phyloP scores from a whole-genome alignment of 2,329 filamentous ascomycete genomes.

The Parascedosporium putredinis region DNA sequence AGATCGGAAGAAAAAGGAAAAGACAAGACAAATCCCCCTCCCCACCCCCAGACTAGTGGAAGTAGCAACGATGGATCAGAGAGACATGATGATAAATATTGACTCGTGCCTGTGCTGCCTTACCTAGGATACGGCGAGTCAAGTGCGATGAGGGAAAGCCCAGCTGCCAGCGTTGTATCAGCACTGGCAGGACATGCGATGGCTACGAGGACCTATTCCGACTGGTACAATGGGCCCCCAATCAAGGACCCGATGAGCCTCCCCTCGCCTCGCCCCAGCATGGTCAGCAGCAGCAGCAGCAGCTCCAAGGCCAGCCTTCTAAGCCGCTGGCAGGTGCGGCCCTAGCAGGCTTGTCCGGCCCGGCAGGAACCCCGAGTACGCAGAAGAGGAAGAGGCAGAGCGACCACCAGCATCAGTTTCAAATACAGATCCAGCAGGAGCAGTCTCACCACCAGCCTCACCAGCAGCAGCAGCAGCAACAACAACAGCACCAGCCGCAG shows the following conservation, averaged over 20 bases:
- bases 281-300: background rate
- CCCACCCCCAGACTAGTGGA: no score
- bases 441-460: background rate
- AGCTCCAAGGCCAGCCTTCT: background rate
- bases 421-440: background rate
- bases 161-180: constrained; percentile 23
- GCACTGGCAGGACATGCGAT: constrained; percentile 30
- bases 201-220: constrained; percentile 29
- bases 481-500: background rate
- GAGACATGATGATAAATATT: no score
- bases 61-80: no score
- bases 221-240: constrained; percentile 4
- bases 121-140: constrained; percentile 18
- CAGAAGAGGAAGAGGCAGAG: background rate
- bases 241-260: background rate
- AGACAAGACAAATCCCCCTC: no score
- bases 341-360: no score
- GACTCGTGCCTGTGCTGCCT: background rate
- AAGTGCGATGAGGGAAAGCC: constrained; percentile 28
- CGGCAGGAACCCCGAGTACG: no score
- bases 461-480: background rate
- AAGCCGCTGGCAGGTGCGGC: background rate
- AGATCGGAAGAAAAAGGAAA: no score
- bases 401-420: background rate
- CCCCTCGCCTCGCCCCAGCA: background rate